phyloP scores from a whole-genome alignment of 257 asterid species.

The Hygrophila difformis region DNA sequence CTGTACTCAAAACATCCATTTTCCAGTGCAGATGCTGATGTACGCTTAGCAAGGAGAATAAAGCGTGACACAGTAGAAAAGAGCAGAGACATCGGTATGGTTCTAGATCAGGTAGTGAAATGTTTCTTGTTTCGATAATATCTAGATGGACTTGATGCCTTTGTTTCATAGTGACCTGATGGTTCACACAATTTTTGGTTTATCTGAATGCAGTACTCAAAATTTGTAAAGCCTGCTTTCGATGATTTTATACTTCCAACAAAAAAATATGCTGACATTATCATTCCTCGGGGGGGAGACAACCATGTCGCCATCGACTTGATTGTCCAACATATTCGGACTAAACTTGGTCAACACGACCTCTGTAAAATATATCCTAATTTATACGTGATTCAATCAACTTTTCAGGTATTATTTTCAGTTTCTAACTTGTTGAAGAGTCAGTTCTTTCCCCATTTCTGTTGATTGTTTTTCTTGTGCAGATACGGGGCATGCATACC shows the following conservation, averaged over 20 bases:
- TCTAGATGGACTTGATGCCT: too few species aligned
- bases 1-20: too few species aligned
- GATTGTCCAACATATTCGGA: conserved; percentile 95
- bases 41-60: conserved; percentile 93
- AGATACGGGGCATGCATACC: conserved; percentile 99
- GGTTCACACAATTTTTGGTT: not conserved
- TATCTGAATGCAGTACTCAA: conserved; percentile 72
- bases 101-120: conserved; percentile 81
- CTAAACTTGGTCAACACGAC: conserved; percentile 98
- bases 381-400: conserved; percentile 85
- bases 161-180: not conserved
- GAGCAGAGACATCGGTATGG: conserved; percentile 77
- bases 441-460: not conserved
- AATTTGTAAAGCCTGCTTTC: conserved; percentile 98
- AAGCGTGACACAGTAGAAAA: conserved; percentile 93
- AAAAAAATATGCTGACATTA: conserved; percentile 93
- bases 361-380: conserved; percentile 98
- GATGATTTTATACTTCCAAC: conserved; percentile 98
- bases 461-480: conserved; percentile 26
- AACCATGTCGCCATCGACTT: conserved; percentile 97
- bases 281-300: conserved; percentile 99
- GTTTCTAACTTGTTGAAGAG: conserved; percentile 4
- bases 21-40: conserved; percentile 94
- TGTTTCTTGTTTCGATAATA: not conserved
- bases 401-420: conserved; percentile 73